A percentile compares a stretch with the other conserved stretches of the same genome.
Conservation (phyloP, 768 basidiomycete genomes). For the Pulveroboletus sp. region DNA sequence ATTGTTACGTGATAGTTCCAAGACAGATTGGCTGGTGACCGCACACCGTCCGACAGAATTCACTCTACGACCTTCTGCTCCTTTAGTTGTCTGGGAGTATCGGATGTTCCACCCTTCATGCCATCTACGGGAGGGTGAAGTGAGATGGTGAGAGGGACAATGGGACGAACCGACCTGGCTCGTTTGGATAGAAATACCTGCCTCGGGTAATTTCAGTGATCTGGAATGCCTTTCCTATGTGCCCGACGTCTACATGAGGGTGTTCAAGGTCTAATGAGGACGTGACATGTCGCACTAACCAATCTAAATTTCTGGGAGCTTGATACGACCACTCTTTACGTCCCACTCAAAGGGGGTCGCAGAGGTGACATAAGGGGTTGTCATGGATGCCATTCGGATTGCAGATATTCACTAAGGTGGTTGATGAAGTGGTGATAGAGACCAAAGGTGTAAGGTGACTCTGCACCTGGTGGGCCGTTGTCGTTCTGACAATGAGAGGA, state of each 20-base stretch:
- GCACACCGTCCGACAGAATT: slow-evolving; percentile 83
- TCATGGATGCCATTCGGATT: slow-evolving; percentile 1
- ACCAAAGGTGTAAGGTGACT: slow-evolving; percentile 74
- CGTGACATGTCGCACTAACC: slow-evolving; percentile 39
- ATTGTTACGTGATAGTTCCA: slow-evolving; percentile 1
- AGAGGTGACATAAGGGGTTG: slow-evolving; percentile 5
- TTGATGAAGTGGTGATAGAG: slow-evolving; percentile 58
- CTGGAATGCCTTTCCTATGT: slow-evolving; percentile 71
- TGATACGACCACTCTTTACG: slow-evolving; percentile 75
- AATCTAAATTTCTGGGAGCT: slow-evolving; percentile 84
- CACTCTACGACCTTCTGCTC: slow-evolving; percentile 82
- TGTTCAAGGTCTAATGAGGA: not conserved
- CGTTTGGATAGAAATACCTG: slow-evolving; percentile 70
- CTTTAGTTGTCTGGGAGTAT: slow-evolving; percentile 57
- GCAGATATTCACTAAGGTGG: slow-evolving; percentile 46
- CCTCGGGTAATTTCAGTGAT: slow-evolving; percentile 70
- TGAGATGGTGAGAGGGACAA: not conserved
- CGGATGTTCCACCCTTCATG: slow-evolving; percentile 63
- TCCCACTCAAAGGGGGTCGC: slow-evolving; percentile 54
- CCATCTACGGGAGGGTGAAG: slow-evolving; percentile 35
- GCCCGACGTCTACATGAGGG: not conserved
- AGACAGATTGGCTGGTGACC: slow-evolving; percentile 18
- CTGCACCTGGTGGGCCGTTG: slow-evolving; percentile 70
- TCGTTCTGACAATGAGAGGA: slow-evolving; percentile 54
- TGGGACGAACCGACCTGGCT: slow-evolving; percentile 36